Conservation (phyloP, 768 basidiomycete species). For the Hortiboletus campestris region DNA sequence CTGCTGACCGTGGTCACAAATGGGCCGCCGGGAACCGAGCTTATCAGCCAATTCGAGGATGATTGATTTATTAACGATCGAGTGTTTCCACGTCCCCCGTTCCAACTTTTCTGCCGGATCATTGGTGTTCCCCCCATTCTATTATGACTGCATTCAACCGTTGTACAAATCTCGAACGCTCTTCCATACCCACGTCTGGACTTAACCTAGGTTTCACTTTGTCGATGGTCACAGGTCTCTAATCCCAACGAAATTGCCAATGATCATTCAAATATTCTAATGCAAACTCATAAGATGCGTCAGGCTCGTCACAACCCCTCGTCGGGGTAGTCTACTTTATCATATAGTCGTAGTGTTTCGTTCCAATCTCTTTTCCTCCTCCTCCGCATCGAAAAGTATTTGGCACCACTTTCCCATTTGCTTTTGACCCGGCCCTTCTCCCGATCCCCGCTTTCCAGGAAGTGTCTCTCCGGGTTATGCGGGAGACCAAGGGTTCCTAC, state of each 20-base stretch:
- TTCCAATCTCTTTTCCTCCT: conserved; percentile 89
- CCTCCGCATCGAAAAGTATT: conserved; percentile 78
- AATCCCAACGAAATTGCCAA: neutral
- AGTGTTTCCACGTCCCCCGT: neutral
- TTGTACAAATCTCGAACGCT: neutral
- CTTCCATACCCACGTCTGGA: conserved; percentile 11
- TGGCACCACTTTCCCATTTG: conserved; percentile 64
- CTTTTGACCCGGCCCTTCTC: conserved; percentile 70
- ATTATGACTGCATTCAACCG: neutral
- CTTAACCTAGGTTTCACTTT: neutral
- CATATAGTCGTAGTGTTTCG: conserved; percentile 78
- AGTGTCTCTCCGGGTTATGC: conserved; percentile 65
- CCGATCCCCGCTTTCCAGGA: conserved; percentile 52
- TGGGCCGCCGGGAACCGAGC: conserved; percentile 81
- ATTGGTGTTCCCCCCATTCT: neutral
- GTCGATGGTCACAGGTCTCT: neutral
- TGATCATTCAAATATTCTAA: neutral
- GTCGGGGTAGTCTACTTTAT: conserved; percentile 77
- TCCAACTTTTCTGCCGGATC: neutral
- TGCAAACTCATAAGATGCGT: neutral
- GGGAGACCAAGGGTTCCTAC: conserved; percentile 59
- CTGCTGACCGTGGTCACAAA: conserved; percentile 45
- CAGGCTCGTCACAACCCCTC: conserved; percentile 34
- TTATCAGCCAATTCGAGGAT: conserved; percentile 42
- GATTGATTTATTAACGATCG: conserved; percentile 7